A percentile compares a stretch with the other conserved stretches of the same genome.
These are phyloP conservation scores for Kurtzmaniella cleridarum DNA, from an alignment of 805 yeast species.

Conservation along the genomic window DNA sequence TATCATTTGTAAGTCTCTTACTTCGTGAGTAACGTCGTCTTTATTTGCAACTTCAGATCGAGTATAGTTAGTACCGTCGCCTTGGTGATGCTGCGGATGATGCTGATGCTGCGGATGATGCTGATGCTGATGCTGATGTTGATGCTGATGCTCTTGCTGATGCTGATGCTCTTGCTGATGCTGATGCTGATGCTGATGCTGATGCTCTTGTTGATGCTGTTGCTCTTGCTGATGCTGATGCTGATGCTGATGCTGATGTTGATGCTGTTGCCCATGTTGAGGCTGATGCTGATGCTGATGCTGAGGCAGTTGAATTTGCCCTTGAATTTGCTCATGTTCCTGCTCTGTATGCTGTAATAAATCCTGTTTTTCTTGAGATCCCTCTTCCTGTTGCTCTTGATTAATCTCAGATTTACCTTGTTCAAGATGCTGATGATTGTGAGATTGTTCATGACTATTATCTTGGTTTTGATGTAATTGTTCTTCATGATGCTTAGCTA, in stretches of 20 bases:
- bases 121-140: slow-evolving; percentile 1
- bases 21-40: slow-evolving; percentile 11
- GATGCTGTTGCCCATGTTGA: not conserved
- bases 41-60: not conserved
- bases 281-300: slow-evolving; percentile 9
- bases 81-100: slow-evolving; percentile 3
- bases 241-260: slow-evolving; percentile 1
- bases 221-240: slow-evolving; percentile 1
- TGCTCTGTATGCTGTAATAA: too few species aligned
- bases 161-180: slow-evolving; percentile 6
- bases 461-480: too few species aligned
- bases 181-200: slow-evolving; percentile 1
- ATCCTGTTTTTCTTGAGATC: slow-evolving; percentile 7
- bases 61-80: not conserved
- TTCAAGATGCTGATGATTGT: not conserved
- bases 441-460: not conserved
- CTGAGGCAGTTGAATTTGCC: not conserved
- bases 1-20: slow-evolving; percentile 23
- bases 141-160: not conserved
- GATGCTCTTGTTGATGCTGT: not conserved
- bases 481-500: slow-evolving; percentile 13
- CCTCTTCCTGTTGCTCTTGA: slow-evolving; percentile 14
- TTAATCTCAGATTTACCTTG: slow-evolving; percentile 11
- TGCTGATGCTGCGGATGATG: not conserved
- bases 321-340: not conserved